Base-by-base conservation (phyloP, 2,329 filamentous ascomycete species). In the Penicillium sp. region DNA sequence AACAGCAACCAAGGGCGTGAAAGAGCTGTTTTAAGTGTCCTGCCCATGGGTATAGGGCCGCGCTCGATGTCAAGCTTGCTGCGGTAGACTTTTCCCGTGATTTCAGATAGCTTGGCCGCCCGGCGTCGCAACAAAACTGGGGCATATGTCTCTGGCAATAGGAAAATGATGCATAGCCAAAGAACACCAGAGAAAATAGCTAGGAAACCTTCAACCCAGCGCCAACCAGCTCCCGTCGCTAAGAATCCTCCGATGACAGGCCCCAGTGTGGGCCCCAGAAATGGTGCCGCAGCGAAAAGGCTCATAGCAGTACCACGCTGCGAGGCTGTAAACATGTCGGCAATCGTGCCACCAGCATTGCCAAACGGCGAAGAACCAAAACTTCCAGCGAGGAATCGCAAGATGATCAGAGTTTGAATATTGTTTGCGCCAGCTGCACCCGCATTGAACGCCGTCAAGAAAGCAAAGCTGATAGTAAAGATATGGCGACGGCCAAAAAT, bases 211-310 rank as follows among this genome's bases (percentile, higher is more conserved):
- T 84, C 79, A 11, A 90, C 84, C 89, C 88, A 90, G 66, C 87
- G 79, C 89, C 89, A 90, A 10, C 87, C 88, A 19, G 82, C 82
- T 2, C 80, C 79, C 65, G 86, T 80, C 6, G 85, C 85, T 1
- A 90, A 78, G 71, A 90, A 91, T 1, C 87, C 87, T 57, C 86
- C 86, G 14, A 85, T 83, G 46, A 91, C 85, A 3, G 89, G 89
- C 0, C 88, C 86, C 70, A 77, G 57, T 1, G 85, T 83, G 0
- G 88, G 86, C 1, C 88, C 88, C 54, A 90, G 78, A 70, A 89
- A 89, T 0, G 88, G 88, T 1, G 87, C 86, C 4, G 85, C 82
- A 10, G 87, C 84, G 69, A 90, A 92, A 16, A 89, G 71, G n/a
- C 85, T 83, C 62, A 87, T 84, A 0, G 87, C 88, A 51, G 81